A percentile compares a stretch with the other conserved stretches of the same genome.
Evolutionary conservation across 2,329 filamentous ascomycete genomes (phyloP).

Genomic region (Phyllosticta ampelicida): DNA sequence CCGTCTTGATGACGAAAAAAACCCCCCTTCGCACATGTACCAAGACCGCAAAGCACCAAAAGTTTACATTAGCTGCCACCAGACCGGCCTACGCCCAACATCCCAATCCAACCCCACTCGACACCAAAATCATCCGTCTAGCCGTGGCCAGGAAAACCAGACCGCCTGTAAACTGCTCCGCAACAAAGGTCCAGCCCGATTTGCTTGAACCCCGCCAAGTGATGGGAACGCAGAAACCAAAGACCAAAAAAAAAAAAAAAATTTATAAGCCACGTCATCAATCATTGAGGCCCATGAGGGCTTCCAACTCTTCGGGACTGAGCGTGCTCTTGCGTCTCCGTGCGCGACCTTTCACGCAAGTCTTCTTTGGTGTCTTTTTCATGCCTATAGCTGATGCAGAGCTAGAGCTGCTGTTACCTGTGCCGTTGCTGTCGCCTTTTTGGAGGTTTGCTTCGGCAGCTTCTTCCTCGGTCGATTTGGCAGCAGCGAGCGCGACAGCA

Average conservation of each 20-base stretch:
- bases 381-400: slow-evolving; percentile 15
- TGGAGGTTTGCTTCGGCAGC: slow-evolving; percentile 12
- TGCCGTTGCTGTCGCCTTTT: slow-evolving; percentile 17
- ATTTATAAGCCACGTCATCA: background rate
- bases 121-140: too few relatives aligned
- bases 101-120: too few relatives aligned
- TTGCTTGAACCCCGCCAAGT: too few relatives aligned
- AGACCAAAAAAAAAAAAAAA: background rate
- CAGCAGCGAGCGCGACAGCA: slow-evolving; percentile 20
- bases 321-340: slow-evolving; percentile 63
- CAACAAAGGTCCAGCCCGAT: too few relatives aligned
- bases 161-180: too few relatives aligned
- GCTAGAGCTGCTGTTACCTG: background rate
- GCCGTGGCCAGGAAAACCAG: too few relatives aligned
- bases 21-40: too few relatives aligned
- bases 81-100: too few relatives aligned
- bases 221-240: background rate
- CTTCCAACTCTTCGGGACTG: slow-evolving; percentile 62
- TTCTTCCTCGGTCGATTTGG: slow-evolving; percentile 11
- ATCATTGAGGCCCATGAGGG: slow-evolving; percentile 22
- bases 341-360: slow-evolving; percentile 45
- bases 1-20: too few relatives aligned
- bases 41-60: too few relatives aligned
- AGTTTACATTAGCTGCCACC: too few relatives aligned
- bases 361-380: slow-evolving; percentile 31